Percentiles rank a stretch among this genome's conserved stretches.
These are phyloP conservation scores for Colletotrichum nymphaeae DNA, from an alignment of 2,329 filamentous ascomycete species.

Conservation along the genomic window DNA sequence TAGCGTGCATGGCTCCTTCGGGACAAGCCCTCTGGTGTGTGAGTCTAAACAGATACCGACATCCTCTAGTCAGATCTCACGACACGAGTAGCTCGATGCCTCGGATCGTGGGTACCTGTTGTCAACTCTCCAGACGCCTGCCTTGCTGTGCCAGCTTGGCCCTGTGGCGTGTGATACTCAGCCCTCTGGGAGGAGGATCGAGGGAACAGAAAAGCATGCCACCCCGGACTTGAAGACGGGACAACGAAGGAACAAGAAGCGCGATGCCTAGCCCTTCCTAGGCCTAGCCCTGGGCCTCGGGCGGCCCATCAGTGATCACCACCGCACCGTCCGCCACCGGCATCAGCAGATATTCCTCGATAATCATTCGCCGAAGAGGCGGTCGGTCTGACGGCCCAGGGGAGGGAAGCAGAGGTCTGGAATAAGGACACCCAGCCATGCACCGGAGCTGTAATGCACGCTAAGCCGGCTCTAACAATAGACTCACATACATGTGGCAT, in stretches of 20 bases:
- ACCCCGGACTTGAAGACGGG: background rate
- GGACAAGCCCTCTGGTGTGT: conserved; percentile 12
- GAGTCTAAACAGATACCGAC: conserved; percentile 2
- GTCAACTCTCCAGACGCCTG: background rate
- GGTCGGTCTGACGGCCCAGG: background rate
- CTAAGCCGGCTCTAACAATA: conserved; percentile 22
- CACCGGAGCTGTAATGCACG: conserved; percentile 16
- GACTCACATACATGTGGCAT: background rate
- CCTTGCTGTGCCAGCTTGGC: background rate
- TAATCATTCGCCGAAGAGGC: background rate
- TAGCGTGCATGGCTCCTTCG: conserved; percentile 26
- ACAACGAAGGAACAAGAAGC: conserved; percentile 7
- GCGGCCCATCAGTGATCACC: background rate
- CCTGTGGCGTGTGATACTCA: background rate
- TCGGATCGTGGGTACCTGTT: background rate
- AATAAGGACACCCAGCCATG: conserved; percentile 1
- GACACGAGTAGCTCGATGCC: background rate
- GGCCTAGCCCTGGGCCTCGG: background rate
- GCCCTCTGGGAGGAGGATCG: background rate
- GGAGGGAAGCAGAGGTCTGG: background rate
- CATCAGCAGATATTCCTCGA: conserved; percentile 16
- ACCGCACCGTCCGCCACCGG: background rate
- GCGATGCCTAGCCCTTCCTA: background rate
- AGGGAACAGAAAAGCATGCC: background rate
- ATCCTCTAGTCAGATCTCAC: conserved; percentile 2